Evolutionary conservation across 139 green algal species (phyloP), one percentile per base, ranked within the genome.

Genomic region (Axilococcus clingmanii): DNA sequence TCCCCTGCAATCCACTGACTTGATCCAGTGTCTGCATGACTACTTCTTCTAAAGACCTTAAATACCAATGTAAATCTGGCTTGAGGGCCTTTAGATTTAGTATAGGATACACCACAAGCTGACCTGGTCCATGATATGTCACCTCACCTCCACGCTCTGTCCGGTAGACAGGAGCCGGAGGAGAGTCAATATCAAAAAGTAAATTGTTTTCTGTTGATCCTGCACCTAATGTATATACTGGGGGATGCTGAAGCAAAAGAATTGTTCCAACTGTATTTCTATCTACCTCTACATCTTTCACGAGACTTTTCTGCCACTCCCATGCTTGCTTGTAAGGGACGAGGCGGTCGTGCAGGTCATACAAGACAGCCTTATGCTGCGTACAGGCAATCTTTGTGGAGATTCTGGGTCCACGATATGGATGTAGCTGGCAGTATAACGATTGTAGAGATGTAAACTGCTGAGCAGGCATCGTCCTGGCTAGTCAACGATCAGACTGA

Each of bases 21-120:
- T 61, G 40, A 17, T 48, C 45, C 37, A 82, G 40, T 1, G 58
- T 42, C 70, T 58, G 48, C 38, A 80, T 75, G 24, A 69, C 51
- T 7, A 80, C 71, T 40, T 80, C 62, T 44, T 82, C 74, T 11
- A 82, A 59, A 33, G 31, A 47, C 20, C 80, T 63, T 45, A 92
- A 55, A 62, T 91, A 91, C 75, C 72, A 85, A 66, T 92, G 83
- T 48, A 93, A 60, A 59, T 93, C 83, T 37, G 40, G 20, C 28
- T 46, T 15, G 0, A 48, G 20, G 17, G 16, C 32, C 20, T 31
- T 43, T 35, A 89, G 61, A 62, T 91, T 71, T 28, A 93, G 34
- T 16, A 91, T 77, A 5, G 81, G 81, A 34, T 91, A 91, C 52
- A 84, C 11, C 28, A 91, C 82, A 24, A 91, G 60, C 73, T 88